Evolutionary conservation across 768 basidiomycete species (phyloP), one percentile per base, ranked within the genome.

Genomic region (Calocera cornea): DNA sequence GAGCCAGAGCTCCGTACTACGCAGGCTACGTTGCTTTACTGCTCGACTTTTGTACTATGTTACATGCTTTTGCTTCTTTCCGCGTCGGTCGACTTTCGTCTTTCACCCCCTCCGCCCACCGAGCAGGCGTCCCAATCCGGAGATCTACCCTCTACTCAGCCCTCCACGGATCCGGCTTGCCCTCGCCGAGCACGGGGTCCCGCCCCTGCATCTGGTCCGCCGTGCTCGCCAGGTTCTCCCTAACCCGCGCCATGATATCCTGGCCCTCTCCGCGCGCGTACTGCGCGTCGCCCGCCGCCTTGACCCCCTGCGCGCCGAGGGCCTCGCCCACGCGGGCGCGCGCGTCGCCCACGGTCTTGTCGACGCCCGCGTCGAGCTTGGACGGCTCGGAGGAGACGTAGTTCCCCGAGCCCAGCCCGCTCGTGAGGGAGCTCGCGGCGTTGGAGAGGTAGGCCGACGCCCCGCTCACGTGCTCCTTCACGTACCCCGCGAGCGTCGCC

Each of bases 161-260:
- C 54, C 54, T 60, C 54, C 54, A 60, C 24, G 54, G 54, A 31
- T 60, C 31, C 11, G 54, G 54, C 54, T 33, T 60, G 5, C 36
- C 36, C 14, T 10, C 14, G 8, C 8, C 8, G 14, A 60, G 31
- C 2, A 27, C 54, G 14, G 54, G 54, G 31, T 60, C 54, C 11
- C 54, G 24, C 10, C 54, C 54, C 54, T 60, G 54, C 54, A 60
- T 60, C 54, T 60, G 54, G 31, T 60, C 54, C 27, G 54, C 54
- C 54, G 31, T 33, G 22, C 31, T 27, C 54, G 24, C 54, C 7
- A 60, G 54, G 22, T 60, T 60, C 54, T 60, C 54, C 54, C 54
- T 60, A 2, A 60, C 24, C 11, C 54, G 2, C 24, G 54, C 54
- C 2, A 7, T 7, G 7, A 33, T 8, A 10, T 60, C 54, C 54